Evolutionary conservation across 441 rosid genomes (phyloP), one percentile per base, ranked within the genome.

Genomic region (Croton setiger): DNA sequence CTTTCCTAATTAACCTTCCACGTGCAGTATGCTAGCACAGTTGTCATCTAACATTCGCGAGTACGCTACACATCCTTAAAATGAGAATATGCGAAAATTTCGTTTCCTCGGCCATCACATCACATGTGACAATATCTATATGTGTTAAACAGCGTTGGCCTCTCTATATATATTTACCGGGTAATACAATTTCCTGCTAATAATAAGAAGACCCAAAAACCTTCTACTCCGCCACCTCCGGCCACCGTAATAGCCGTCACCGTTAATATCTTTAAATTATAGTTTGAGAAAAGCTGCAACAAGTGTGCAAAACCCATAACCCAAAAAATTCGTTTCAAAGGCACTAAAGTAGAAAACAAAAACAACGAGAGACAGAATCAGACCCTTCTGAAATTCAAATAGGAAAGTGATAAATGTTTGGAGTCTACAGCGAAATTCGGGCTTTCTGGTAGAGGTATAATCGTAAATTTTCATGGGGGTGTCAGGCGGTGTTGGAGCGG

Each of bases 61-160:
- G 60, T 55, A 37, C 0, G 13, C 0, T 4, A 0, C 37, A 55
- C 60, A 18, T 18, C 18, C 21, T 7, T 7, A 17, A 51, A 23
- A 17, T 9, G 14, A 3, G 12, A 45, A 7, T 1, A 11, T 51
- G 9, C 20, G 6, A 17, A 4, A 51, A 47, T 8, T 17, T 51
- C 23, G 18, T 51, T 17, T 48, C n/a, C 11, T 17, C 5, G 0
- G 11, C 8, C 59, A 39, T 53, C 60, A 4, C 69, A 66, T 66
- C 69, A 35, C 60, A 53, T 21, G 60, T 39, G 58, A 49, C 68
- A 64, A 64, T 51, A 64, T 51, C 58, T 23, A 45, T 48, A 5
- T n/a, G 23, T n/a, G 4, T n/a, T n/a, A 6, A 18, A 51, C 55
- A n/a, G 20, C 10, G 54, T 51, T 17, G 17, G 9, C 55, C 57